phyloP scores from a whole-genome alignment of 2,329 filamentous ascomycete genomes.

The Ambrosiella xylebori region DNA sequence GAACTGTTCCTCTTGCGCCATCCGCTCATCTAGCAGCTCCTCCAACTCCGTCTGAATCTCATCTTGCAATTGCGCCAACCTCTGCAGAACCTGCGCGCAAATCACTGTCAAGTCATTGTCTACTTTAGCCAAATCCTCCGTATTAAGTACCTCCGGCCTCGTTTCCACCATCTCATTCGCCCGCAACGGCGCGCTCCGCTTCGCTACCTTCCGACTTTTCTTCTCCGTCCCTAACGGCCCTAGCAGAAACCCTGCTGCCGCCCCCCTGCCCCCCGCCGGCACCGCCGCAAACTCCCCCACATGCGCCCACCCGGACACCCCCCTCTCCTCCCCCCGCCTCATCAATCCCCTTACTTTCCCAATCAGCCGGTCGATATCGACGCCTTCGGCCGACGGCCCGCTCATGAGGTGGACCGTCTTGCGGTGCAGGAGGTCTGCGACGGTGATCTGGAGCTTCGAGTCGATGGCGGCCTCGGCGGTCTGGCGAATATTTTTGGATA shows the following conservation, averaged over 20 bases:
- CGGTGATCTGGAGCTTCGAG: constrained; percentile 65
- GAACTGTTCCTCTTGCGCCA: constrained; percentile 27
- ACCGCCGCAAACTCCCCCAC: constrained; percentile 64
- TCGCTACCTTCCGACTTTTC: constrained; percentile 51
- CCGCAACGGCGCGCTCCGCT: constrained; percentile 54
- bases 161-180: constrained; percentile 52
- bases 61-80: constrained; percentile 34
- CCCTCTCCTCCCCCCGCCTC: constrained; percentile 44
- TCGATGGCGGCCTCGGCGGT: constrained; percentile 84
- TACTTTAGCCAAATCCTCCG: constrained; percentile 58
- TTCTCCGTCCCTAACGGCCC: constrained; percentile 83
- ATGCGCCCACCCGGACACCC: constrained; percentile 72
- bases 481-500: constrained; percentile 58
- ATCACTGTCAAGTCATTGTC: constrained; percentile 64
- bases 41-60: constrained; percentile 30
- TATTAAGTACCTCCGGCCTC: constrained; percentile 59
- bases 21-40: constrained; percentile 24
- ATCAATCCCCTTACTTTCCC: constrained; percentile 82
- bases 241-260: constrained; percentile 67
- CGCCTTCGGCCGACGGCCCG: constrained; percentile 53
- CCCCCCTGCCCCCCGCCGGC: constrained; percentile 54
- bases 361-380: constrained; percentile 84
- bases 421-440: constrained; percentile 64
- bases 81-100: constrained; percentile 55
- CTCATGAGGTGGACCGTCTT: constrained; percentile 59